A percentile compares a stretch with the other conserved stretches of the same genome.
Conservation (phyloP, 768 basidiomycete species). For the Rubroboletus pulcherrimus region DNA sequence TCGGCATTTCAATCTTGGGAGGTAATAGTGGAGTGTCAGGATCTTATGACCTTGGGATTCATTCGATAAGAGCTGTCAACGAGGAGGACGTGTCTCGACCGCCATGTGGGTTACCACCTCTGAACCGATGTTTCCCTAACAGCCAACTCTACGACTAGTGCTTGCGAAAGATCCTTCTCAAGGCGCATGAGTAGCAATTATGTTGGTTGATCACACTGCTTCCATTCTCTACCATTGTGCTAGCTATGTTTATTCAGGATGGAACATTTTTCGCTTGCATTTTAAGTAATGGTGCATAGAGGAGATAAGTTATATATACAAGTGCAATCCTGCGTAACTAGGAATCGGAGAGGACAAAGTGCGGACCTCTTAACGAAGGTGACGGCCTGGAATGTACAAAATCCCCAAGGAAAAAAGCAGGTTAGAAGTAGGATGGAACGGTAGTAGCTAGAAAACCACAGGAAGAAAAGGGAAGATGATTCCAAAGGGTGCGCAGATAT, state of each 20-base stretch:
- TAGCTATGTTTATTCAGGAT: constrained; percentile 1
- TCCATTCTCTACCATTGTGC: neutral
- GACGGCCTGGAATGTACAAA: constrained; percentile 11
- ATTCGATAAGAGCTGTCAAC: constrained; percentile 78
- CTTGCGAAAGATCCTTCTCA: constrained; percentile 27
- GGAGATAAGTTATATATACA: constrained; percentile 27
- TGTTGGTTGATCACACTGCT: neutral
- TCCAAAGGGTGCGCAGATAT: constrained; percentile 10
- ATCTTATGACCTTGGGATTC: constrained; percentile 77
- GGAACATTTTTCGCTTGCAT: neutral
- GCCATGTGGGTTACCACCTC: constrained; percentile 24
- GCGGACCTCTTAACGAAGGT: constrained; percentile 3
- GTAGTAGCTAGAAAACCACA: constrained; percentile 8
- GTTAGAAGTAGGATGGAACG: neutral
- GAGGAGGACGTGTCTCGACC: constrained; percentile 52
- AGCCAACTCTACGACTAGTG: constrained; percentile 6
- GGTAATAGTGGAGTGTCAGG: constrained; percentile 76
- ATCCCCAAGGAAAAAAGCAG: constrained; percentile 8
- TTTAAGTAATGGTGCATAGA: constrained; percentile 2
- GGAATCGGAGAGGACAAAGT: constrained; percentile 1
- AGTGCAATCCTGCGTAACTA: constrained; percentile 10
- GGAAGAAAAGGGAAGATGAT: neutral
- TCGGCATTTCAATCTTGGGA: constrained; percentile 86
- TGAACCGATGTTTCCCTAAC: neutral
- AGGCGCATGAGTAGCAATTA: constrained; percentile 14